Conservation (phyloP, 805 yeast genomes). For the Zygosaccharomyces bailii region DNA sequence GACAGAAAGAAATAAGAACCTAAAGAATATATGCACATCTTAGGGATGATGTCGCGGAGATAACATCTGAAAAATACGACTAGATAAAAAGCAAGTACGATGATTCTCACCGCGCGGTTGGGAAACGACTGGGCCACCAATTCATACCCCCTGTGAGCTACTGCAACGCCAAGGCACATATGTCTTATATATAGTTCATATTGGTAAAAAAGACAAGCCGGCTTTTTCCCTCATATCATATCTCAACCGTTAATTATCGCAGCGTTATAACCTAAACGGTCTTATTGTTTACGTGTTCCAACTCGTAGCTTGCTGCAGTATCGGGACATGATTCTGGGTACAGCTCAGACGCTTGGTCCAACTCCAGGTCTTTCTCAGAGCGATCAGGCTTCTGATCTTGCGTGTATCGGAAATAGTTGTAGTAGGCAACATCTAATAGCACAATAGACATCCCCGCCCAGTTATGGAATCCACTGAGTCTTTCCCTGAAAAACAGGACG, state of each 20-base stretch:
- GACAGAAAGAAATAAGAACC: background rate
- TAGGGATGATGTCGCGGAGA: no score
- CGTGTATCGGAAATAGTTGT: conserved; percentile 61
- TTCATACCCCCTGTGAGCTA: no score
- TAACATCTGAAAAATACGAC: no score
- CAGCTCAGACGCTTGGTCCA: conserved; percentile 2
- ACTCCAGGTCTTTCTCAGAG: conserved; percentile 10
- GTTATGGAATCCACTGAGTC: conserved; percentile 57
- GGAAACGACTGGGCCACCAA: no score
- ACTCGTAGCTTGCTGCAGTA: conserved; percentile 7
- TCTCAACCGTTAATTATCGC: background rate
- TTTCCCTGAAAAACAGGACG: conserved; percentile 68
- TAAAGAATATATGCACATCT: no score
- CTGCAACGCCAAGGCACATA: no score
- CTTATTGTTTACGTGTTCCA: conserved; percentile 1
- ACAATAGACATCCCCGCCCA: conserved; percentile 72
- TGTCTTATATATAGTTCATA: no score
- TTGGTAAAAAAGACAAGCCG: background rate
- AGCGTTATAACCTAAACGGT: background rate
- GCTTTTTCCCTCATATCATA: background rate
- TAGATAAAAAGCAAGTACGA: no score
- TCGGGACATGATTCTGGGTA: conserved; percentile 5
- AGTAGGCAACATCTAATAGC: conserved; percentile 74
- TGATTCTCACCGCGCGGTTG: no score
- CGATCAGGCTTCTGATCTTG: conserved; percentile 14